Evolutionary conservation across 176 grass and related monocot genomes (phyloP), one percentile per base, ranked within the genome.

Genomic region (Rhipidocladum racemiflorum): DNA sequence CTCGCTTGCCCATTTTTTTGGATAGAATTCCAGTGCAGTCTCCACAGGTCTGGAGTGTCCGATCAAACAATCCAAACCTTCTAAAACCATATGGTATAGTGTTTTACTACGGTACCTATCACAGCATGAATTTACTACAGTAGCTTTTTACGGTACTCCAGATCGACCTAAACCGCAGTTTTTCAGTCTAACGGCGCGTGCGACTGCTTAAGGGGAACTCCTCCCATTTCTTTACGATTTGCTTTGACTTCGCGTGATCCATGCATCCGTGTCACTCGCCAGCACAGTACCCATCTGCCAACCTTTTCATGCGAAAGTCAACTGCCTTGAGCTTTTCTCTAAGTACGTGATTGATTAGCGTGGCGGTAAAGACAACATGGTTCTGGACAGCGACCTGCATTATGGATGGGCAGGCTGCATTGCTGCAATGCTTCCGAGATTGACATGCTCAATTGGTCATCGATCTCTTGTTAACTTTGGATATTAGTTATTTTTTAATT

Each of bases 241-340:
- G 24, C 9, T 60, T 63, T 81, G 40, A 63, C 76, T 69, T 80
- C 3, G 6, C 23, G 2, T 9, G 17, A 50, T 59, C 40, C 9
- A 48, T 16, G 14, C 46, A 48, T 48, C 46, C 46, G 39, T 32
- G 75, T 15, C 75, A 67, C 49, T 50, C 8, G 40, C 30, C 15
- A n/a, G 74, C 24, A 40, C 15, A n/a, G 74, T 24, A 40, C 34
- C 29, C 14, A 57, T 65, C 73, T 5, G 65, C 66, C 72, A 64
- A 55, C 38, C 36, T n/a, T n/a, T n/a, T n/a, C n/a, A n/a, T n/a
- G n/a, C 10, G 20, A 9, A 63, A 49, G 86, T 84, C 81, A 84
- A 79, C 57, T 36, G 21, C 18, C 20, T 36, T 29, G 27, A 59
- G 54, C 50, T 85, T 44, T 44, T 40, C 35, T 11, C 34, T 0